Evolutionary conservation across 257 asterid genomes (phyloP), one percentile per base, ranked within the genome.

Genomic region (Salvia miltiorrhiza): DNA sequence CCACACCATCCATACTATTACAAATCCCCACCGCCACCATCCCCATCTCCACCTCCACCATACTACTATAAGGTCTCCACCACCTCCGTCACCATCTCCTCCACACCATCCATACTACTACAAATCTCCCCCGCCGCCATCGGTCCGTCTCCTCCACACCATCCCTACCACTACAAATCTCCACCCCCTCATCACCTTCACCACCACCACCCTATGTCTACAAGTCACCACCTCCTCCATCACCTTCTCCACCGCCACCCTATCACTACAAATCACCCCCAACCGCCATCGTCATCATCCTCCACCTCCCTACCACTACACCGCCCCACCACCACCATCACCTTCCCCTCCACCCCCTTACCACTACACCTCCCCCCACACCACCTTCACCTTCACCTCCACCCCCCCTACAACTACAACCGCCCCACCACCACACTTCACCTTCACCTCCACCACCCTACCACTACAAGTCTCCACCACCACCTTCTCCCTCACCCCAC

Each of bases 301-400:
- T 1, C 76, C 79, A 4, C 79, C 79, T 9, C 82, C 82, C 0
- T 73, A 73, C 30, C 0, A 21, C 14, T 78, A 78, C 77, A 58
- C 35, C 0, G 74, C 83, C 0, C 83, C 83, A 3, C 83, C 83
- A 7, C 83, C 82, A 8, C 65, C 73, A 7, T 74, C 79, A 0
- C 54, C 73, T 0, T 54, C 73, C 9, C 73, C 64, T 1, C 78
- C 74, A 50, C 72, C 75, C 0, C 74, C 76, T 0, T 78, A 78
- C 56, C 1, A 19, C 10, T 73, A 78, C 63, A 69, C 21, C 0
- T 73, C 82, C 0, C 82, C 79, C 0, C 82, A n/a, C 82, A 2
- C 78, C 82, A 2, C 78, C 81, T 2, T 44, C 80, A 6, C 71
- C 81, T 0, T 58, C 71, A 0, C 71, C 74, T 0, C 69, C 71